Percentiles rank a stretch among this genome's conserved stretches.
These are phyloP conservation scores for Botrytis squamosa DNA, from an alignment of 2,329 filamentous ascomycete species.

Conservation along the genomic window DNA sequence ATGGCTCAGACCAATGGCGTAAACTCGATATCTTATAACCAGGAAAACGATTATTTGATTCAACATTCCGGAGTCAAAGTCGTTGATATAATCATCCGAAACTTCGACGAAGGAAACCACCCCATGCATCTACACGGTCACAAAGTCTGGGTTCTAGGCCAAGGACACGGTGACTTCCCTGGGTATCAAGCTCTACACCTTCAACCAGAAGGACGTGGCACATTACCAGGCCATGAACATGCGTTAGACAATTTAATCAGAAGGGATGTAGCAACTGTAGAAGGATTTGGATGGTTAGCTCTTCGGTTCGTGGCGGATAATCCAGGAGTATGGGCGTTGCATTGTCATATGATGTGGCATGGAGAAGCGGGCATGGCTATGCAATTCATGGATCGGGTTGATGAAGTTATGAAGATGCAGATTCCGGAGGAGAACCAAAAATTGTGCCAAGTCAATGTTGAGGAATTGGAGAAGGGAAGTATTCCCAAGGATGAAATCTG, in stretches of 20 bases:
- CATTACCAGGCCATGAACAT: conserved; percentile 40
- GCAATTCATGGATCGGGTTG: conserved; percentile 54
- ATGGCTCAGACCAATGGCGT: conserved; percentile 48
- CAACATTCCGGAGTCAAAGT: conserved; percentile 57
- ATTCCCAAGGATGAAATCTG: conserved; percentile 51
- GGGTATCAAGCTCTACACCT: conserved; percentile 44
- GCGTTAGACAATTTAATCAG: conserved; percentile 45
- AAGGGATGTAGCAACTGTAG: conserved; percentile 53
- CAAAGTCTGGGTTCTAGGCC: conserved; percentile 59
- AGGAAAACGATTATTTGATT: conserved; percentile 57
- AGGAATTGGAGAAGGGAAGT: conserved; percentile 49
- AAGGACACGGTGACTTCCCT: conserved; percentile 63
- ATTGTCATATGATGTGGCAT: conserved; percentile 61
- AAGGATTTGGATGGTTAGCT: conserved; percentile 55
- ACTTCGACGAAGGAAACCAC: conserved; percentile 67
- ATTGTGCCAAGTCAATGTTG: conserved; percentile 46
- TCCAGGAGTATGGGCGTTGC: conserved; percentile 57
- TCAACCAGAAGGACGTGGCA: conserved; percentile 38
- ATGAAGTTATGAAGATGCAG: conserved; percentile 45
- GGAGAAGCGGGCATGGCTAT: conserved; percentile 57
- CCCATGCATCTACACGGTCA: conserved; percentile 78
- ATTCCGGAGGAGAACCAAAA: conserved; percentile 47
- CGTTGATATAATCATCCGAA: conserved; percentile 77
- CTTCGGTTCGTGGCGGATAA: conserved; percentile 57
- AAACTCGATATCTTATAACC: conserved; percentile 50